These are phyloP conservation scores for Plantago elongata DNA, from an alignment of 257 asterid genomes.

Conservation along the genomic window DNA sequence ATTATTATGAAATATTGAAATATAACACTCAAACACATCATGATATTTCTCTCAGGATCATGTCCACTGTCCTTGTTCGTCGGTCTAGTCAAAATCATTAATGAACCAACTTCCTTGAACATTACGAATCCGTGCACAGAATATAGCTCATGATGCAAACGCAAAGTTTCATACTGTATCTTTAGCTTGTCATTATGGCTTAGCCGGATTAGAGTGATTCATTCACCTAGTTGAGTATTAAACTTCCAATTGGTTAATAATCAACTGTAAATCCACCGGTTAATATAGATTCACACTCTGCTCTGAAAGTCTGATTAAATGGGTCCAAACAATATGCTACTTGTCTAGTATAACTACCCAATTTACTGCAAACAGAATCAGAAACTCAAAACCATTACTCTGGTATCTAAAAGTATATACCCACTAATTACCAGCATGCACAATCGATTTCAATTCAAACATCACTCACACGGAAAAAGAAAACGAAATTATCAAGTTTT, in stretches of 20 bases:
- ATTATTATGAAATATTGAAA: neutral
- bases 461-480: no score
- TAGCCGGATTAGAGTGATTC: no score
- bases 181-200: neutral
- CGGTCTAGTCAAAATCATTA: neutral
- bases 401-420: no score
- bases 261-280: neutral
- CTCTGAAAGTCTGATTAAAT: neutral
- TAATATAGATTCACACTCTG: neutral
- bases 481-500: no score
- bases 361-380: no score
- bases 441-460: no score
- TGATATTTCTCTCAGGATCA: neutral
- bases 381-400: no score
- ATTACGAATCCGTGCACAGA: neutral
- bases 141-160: neutral
- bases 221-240: no score
- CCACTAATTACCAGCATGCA: no score
- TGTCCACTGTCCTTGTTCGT: neutral
- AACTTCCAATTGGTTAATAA: neutral
- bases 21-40: neutral
- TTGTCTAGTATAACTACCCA: no score
- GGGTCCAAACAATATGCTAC: no score
- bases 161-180: neutral
- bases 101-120: neutral